These are phyloP conservation scores for Mortierella sp. DNA, from an alignment of 371 early-diverging fungal genomes.

Conservation along the genomic window DNA sequence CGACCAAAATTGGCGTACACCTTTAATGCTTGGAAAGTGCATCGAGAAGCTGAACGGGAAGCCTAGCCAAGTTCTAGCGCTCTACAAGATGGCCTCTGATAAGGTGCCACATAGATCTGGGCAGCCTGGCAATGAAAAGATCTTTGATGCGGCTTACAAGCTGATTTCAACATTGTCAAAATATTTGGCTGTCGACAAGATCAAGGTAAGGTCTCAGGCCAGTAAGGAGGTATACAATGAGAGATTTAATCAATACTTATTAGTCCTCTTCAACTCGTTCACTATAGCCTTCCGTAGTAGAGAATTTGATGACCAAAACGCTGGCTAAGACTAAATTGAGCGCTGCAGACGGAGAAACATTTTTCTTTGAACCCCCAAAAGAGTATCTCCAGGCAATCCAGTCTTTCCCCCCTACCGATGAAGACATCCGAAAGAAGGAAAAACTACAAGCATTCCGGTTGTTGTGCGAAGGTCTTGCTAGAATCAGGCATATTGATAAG, in stretches of 20 bases:
- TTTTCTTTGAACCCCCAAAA: conserved; percentile 48
- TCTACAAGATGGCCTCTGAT: conserved; percentile 61
- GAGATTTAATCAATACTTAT: neutral
- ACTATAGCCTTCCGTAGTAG: conserved; percentile 27
- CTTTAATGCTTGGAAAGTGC: conserved; percentile 75
- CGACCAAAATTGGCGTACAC: conserved; percentile 65
- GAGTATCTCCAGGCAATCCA: conserved; percentile 22
- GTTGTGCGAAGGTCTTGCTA: conserved; percentile 61
- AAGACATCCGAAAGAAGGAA: conserved; percentile 20
- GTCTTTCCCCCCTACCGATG: conserved; percentile 19
- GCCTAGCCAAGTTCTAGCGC: conserved; percentile 60
- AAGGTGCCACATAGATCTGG: conserved; percentile 59
- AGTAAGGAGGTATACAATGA: neutral
- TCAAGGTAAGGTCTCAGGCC: conserved; percentile 52
- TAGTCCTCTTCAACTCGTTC: too few relatives aligned
- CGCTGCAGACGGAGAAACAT: conserved; percentile 42
- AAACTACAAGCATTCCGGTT: conserved; percentile 58
- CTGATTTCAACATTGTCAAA: conserved; percentile 71
- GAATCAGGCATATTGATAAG: conserved; percentile 67
- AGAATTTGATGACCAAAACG: conserved; percentile 25
- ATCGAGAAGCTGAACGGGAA: conserved; percentile 65
- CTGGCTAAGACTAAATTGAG: conserved; percentile 38
- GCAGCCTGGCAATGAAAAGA: conserved; percentile 66
- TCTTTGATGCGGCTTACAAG: conserved; percentile 71
- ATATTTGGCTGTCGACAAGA: conserved; percentile 58